Evolutionary conservation across 2,329 filamentous ascomycete species (phyloP).

Genomic region (Stromatinia cepivora): DNA sequence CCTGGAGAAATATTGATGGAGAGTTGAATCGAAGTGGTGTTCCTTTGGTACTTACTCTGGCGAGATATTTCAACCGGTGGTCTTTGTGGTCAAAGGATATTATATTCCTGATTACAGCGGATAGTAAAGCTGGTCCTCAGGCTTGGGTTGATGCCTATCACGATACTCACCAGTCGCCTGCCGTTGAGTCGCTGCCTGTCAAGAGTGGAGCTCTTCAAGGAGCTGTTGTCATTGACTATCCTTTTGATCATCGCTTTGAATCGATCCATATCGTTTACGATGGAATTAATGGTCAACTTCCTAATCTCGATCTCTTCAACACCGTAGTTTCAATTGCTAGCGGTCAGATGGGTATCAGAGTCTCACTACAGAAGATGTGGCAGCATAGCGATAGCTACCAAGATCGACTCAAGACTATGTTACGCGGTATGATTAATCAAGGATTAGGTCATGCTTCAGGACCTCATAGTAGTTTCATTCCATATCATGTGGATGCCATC

Average conservation of each 20-base stretch:
- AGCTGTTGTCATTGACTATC: conserved; percentile 90
- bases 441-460: conserved; percentile 86
- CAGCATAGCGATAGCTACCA: conserved; percentile 73
- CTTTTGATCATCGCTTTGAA: conserved; percentile 80
- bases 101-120: conserved; percentile 83
- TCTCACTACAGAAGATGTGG: conserved; percentile 84
- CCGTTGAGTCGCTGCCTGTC: conserved; percentile 74
- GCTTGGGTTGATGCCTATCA: conserved; percentile 99
- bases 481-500: conserved; percentile 95
- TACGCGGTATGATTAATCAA: conserved; percentile 90
- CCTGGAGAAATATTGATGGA: conserved; percentile 80
- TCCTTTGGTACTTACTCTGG: conserved; percentile 79
- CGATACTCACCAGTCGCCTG: conserved; percentile 72
- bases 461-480: conserved; percentile 92
- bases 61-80: conserved; percentile 96
- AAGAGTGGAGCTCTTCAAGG: conserved; percentile 94
- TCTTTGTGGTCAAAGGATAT: conserved; percentile 99
- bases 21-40: conserved; percentile 85
- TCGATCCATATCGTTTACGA: conserved; percentile 91
- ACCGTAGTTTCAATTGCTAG: conserved; percentile 84
- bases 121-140: conserved; percentile 86
- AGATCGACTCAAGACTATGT: conserved; percentile 82
- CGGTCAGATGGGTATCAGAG: conserved; percentile 87
- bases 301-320: conserved; percentile 95
- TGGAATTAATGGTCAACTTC: conserved; percentile 90